Evolutionary conservation across 2,329 filamentous ascomycete genomes (phyloP), one percentile per base, ranked within the genome.

Genomic region (Apiospora marii): DNA sequence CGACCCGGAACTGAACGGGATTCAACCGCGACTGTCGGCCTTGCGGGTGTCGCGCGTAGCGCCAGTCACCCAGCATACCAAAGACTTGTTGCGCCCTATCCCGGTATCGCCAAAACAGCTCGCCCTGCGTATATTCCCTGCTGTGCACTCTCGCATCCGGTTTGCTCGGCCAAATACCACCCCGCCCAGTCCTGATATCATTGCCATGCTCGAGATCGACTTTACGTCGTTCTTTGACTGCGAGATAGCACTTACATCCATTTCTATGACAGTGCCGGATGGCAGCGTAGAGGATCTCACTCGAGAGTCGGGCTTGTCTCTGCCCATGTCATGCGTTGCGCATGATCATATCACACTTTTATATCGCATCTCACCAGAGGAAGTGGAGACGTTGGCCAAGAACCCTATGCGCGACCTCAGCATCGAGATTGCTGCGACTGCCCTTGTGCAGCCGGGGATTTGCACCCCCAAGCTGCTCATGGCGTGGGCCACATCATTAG

Each of bases 321-420:
- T 92, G 27, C 89, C 91, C 5, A 83, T 92, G 37, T 85, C 85
- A 58, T 92, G 91, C 79, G 90, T 90, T 19, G 89, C 92, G 22
- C 91, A 93, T 76, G 93, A 96, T 78, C 92, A 95, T 80, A 84
- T 94, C 74, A 93, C 92, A 1, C 91, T 94, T 76, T 84, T 95
- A 70, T 96, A 94, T 83, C 89, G 89, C 70, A 87, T 94, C 73
- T 83, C 84, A 14, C 89, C 90, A 1, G 83, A 84, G 49, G 84
- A 86, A 68, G 82, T 82, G n/a, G 86, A 88, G 71, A 76, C 81
- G 69, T 78, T 80, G 67, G 81, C 80, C 78, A 89, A 84, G 79
- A 86, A 83, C 78, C 83, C 83, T 67, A 83, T 84, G 73, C 86
- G 85, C 73, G 87, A 85, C 74, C 86, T 94, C 14, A 84, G 87